phyloP scores from a whole-genome alignment of 805 yeast species.

The Candida coquimbonensis region DNA sequence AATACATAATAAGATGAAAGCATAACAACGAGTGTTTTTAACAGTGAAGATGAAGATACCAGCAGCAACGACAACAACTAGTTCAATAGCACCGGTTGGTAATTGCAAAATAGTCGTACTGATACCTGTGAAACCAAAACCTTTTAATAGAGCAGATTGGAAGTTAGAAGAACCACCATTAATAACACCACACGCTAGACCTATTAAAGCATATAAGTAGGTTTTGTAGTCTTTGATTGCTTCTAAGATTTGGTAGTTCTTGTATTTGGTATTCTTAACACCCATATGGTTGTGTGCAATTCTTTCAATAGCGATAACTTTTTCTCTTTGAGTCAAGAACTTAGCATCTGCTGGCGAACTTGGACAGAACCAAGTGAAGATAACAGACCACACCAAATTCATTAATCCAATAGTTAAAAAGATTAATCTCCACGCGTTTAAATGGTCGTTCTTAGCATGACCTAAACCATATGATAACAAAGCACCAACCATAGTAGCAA shows the following conservation, averaged over 20 bases:
- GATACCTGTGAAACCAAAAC: conserved; percentile 17
- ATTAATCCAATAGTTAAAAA: conserved; percentile 26
- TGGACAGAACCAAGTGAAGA: conserved; percentile 28
- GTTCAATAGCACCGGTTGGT: conserved; percentile 23
- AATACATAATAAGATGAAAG: background rate
- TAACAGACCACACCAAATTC: conserved; percentile 28
- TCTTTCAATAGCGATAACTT: conserved; percentile 17
- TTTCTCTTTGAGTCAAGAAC: conserved; percentile 29
- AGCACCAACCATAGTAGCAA: conserved; percentile 24
- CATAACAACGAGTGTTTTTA: background rate
- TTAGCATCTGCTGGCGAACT: conserved; percentile 30
- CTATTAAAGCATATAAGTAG: conserved; percentile 34
- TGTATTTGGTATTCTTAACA: conserved; percentile 40
- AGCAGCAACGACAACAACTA: conserved; percentile 11
- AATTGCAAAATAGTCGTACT: conserved; percentile 18
- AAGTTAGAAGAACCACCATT: conserved; percentile 38
- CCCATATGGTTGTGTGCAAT: conserved; percentile 30
- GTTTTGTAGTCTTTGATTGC: conserved; percentile 41
- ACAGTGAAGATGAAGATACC: conserved; percentile 4
- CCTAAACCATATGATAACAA: conserved; percentile 24
- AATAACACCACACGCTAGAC: conserved; percentile 34
- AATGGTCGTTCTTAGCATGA: conserved; percentile 14
- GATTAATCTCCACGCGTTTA: conserved; percentile 23
- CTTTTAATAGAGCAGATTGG: conserved; percentile 31
- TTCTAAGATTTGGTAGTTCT: conserved; percentile 40